Base-by-base conservation (phyloP, 129 eudicot species). In the Flaveria sonorensis region DNA sequence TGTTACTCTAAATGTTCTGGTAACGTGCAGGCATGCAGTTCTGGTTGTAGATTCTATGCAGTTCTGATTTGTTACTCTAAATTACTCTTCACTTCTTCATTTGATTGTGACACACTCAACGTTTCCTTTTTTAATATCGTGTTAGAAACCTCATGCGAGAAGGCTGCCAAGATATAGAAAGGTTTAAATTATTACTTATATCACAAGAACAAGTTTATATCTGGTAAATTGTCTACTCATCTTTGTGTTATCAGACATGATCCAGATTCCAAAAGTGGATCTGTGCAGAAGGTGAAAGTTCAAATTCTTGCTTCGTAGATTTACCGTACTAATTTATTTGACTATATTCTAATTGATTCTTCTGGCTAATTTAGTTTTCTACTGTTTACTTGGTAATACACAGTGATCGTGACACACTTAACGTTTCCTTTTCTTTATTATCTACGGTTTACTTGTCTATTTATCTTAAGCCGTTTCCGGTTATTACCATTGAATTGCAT, bases 121-220 rank as follows among this genome's bases (percentile, higher is more conserved):
- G n/a, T n/a, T n/a, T n/a, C n/a, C n/a, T n/a, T n/a, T n/a, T n/a
- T n/a, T n/a, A n/a, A n/a, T n/a, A n/a, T n/a, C 87, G 69, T 24
- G 28, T 56, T 87, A 94, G 99, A 91, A 88, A 94, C 97, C 79
- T 86, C 99, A 59, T 94, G 97, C 97, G 99, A 94, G 87, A 94
- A 91, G 83, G 93, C 99, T 67, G 99, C 99, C 83, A 86, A 79
- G 70, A 94, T 89, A 84, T 87, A 89, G 92, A 91, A 83, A 91
- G 94, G 99, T 91, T 66, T 51, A 62, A 48, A n/a, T 36, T 40
- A 63, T 69, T 39, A 24, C 61, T n/a, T n/a, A n/a, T n/a, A n/a
- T n/a, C n/a, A n/a, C n/a, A n/a, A n/a, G n/a, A n/a, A n/a, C n/a
- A n/a, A n/a, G n/a, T n/a, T n/a, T 68, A n/a, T n/a, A n/a, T n/a